These are phyloP conservation scores for Suhomyces chickasaworum DNA, from an alignment of 1,139 yeast species.

Conservation along the genomic window DNA sequence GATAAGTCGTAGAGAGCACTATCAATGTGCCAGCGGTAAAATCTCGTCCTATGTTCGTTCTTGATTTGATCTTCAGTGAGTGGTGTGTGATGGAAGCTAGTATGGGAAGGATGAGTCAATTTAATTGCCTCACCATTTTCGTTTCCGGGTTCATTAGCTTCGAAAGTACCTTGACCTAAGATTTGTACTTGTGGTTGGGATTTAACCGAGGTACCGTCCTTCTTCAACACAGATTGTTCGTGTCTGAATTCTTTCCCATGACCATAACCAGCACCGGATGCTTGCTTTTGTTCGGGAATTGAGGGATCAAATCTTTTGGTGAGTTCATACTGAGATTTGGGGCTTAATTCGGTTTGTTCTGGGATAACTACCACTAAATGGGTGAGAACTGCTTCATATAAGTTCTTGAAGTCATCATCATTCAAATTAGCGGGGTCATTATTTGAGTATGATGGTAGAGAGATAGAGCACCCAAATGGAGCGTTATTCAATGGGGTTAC, in stretches of 20 bases:
- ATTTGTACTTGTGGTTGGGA: conserved; percentile 86
- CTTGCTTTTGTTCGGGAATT: conserved; percentile 51
- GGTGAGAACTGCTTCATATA: conserved; percentile 64
- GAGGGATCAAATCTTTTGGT: conserved; percentile 80
- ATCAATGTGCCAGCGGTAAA: conserved; percentile 92
- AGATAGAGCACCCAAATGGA: conserved; percentile 69
- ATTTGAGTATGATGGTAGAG: conserved; percentile 63
- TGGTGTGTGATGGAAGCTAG: conserved; percentile 70
- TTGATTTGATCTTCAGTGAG: conserved; percentile 62
- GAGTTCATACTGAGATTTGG: conserved; percentile 71
- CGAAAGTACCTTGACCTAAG: conserved; percentile 78
- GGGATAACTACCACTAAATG: conserved; percentile 76
- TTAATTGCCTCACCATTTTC: conserved; percentile 56
- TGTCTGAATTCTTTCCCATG: conserved; percentile 86
- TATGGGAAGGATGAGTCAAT: conserved; percentile 82
- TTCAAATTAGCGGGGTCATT: conserved; percentile 71
- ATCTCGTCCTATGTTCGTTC: conserved; percentile 66
- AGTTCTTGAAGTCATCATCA: conserved; percentile 62
- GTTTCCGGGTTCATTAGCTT: conserved; percentile 67
- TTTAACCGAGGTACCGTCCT: conserved; percentile 80
- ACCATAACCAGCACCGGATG: conserved; percentile 64
- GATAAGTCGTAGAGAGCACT: conserved; percentile 82
- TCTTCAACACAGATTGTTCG: conserved; percentile 69
- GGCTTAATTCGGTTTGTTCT: conserved; percentile 61
- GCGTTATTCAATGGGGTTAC: conserved; percentile 53